Evolutionary conservation across 192 early-diverging fungal genomes (phyloP), one percentile per base, ranked within the genome.

Genomic region (Mortierella antarctica): DNA sequence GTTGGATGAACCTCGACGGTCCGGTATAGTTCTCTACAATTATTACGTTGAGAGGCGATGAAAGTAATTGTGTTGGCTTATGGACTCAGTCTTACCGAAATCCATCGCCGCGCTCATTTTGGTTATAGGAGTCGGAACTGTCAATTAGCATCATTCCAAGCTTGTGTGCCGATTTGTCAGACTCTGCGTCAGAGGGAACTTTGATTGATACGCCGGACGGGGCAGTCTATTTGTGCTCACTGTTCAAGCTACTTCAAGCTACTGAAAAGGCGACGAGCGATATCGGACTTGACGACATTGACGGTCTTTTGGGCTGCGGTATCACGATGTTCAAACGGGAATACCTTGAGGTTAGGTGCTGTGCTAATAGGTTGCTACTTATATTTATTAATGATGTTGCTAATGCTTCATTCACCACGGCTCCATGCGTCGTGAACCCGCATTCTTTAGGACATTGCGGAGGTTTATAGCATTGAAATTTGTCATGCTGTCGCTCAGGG

Each of bases 301-400:
- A 92, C 71, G 93, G 90, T 2, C 74, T 93, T 5, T 83, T 95
- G 4, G 91, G 89, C 5, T 90, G 91, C 60, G 92, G 93, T 7
- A 69, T 94, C 10, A 60, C 83, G 6, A 67, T 90, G 62, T 89
- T 85, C 48, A 72, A 84, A 8, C 62, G 66, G 1, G 83, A 80
- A 44, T 82, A 71, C 44, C 55, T 82, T 4, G 74, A 84, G 65
- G 84, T 83, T 78, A 39, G 3, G 0, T 18, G 48, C 1, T 48
- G n/a, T 40, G 5, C 21, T 1, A 15, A 9, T n/a, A 53, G 40
- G 60, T 46, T 40, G 6, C 7, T 18, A 49, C 39, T 45, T 20
- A 40, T 15, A 52, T 59, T 21, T 21, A n/a, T 52, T 12, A 42
- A 48, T 20, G 21, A 60, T 13, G 14, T 51, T 57, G 53, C 51